Base-by-base conservation (phyloP, 768 basidiomycete species). In the Nidularia pulvinata region DNA sequence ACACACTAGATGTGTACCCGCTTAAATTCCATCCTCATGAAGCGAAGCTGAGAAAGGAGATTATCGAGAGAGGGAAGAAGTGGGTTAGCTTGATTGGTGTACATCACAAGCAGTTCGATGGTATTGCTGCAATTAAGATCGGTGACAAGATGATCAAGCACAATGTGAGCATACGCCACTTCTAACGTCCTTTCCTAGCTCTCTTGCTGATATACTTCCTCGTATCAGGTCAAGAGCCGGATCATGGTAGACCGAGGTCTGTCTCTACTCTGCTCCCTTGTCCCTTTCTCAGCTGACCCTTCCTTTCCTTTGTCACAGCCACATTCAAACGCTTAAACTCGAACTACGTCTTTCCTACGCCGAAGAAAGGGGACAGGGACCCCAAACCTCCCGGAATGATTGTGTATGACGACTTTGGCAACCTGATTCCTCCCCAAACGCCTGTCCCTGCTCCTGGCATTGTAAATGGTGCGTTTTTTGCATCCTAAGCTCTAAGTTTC, bases 161-260 rank as follows among this genome's bases (percentile, higher is more conserved):
- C 52, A 82, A 78, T 52, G 83, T 85, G 35, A n/a, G 9, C 22
- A n/a, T 49, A 34, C 14, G 10, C 48, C 30, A 2, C 33, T 25
- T 3, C 11, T 16, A 11, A 33, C 33, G 48, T 49, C 44, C 35
- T 43, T 19, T 50, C 16, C 7, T 30, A 30, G 43, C 34, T 33
- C 34, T 45, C 6, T 48, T 45, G 11, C 33, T 60, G 16, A 51
- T 48, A 1, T 25, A 6, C 32, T 39, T 5, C 32, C 16, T 11
- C 46, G 10, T 46, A 39, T 0, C 54, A 84, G 83, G 73, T 85
- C 39, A 76, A 72, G 42, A 76, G 83, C 43, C 71, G 85, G 14
- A 77, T 86, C 51, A 85, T 87, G 82, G 68, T 87, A 43, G 85
- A 87, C 59, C 66, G 82, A 62, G 73, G 79, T 81, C 57, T 25